These are phyloP conservation scores for Adansonia rubrostipa DNA, from an alignment of 441 rosid genomes.

Conservation along the genomic window DNA sequence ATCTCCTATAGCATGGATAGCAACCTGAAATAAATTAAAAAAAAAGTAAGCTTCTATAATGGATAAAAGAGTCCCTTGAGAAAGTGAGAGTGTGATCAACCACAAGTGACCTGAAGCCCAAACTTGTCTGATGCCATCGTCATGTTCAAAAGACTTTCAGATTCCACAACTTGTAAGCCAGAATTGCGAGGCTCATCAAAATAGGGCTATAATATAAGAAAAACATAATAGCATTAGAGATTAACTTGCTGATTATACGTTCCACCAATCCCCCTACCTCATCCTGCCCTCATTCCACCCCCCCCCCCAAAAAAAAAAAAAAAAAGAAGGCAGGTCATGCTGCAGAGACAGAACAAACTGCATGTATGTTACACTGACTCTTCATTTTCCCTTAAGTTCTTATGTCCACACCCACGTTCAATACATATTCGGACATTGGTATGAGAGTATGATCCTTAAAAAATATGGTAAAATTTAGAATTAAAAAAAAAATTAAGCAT, in stretches of 20 bases:
- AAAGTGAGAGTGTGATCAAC: not conserved
- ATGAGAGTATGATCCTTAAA: no score
- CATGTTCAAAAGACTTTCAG: constrained; percentile 62
- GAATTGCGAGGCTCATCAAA: constrained; percentile 63
- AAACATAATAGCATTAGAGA: constrained; percentile 15
- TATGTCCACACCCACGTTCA: no score
- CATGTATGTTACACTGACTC: no score
- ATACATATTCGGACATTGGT: no score
- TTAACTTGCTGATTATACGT: not conserved
- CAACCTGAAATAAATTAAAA: constrained; percentile 58
- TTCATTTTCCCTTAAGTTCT: no score
- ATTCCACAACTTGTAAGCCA: constrained; percentile 70
- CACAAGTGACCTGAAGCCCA: constrained; percentile 72
- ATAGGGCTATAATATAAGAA: constrained; percentile 60
- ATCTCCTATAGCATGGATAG: constrained; percentile 94
- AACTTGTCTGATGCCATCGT: constrained; percentile 68
- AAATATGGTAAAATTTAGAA: no score
- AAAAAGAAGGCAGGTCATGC: not conserved
- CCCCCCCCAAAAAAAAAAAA: not conserved
- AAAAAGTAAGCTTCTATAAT: constrained; percentile 9
- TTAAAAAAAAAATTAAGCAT: not conserved
- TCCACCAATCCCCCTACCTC: not conserved
- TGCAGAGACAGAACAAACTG: no score
- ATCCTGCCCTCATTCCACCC: not conserved
- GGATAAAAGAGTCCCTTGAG: not conserved